A percentile compares a stretch with the other conserved stretches of the same genome.
phyloP scores from a whole-genome alignment of 2,329 filamentous ascomycete species.

The Ophiostoma quercus region DNA sequence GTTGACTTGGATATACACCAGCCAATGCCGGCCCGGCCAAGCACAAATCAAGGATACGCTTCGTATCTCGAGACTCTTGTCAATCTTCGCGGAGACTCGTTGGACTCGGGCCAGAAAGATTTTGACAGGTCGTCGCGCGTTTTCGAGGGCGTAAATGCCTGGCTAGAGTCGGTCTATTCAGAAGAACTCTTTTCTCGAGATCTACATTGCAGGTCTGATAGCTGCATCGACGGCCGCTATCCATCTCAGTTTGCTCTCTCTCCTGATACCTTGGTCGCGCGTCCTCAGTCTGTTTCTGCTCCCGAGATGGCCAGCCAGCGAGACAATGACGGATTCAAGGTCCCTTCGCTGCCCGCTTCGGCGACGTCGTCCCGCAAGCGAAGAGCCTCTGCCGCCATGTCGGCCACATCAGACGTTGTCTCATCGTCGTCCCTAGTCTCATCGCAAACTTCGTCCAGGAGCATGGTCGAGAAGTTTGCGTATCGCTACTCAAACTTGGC shows the following conservation, averaged over 20 bases:
- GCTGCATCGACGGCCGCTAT: not conserved
- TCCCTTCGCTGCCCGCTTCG: not conserved
- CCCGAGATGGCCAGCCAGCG: not conserved
- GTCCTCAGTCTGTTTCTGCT: not conserved
- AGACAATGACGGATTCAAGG: not conserved
- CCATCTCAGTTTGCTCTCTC: not conserved
- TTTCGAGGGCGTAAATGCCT: not conserved
- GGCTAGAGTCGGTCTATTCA: not conserved
- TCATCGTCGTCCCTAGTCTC: not conserved
- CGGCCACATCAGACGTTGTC: not conserved
- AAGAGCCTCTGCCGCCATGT: not conserved
- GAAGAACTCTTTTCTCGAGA: not conserved
- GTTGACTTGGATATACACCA: not conserved
- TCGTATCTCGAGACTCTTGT: not conserved
- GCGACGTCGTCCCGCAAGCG: not conserved
- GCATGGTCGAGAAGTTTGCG: not conserved
- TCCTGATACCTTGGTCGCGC: not conserved
- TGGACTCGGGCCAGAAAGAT: not conserved
- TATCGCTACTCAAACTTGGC: not conserved
- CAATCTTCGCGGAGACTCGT: not conserved
- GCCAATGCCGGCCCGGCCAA: constrained; percentile 1
- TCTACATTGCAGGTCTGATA: not conserved
- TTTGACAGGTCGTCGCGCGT: not conserved
- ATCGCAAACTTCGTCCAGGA: not conserved
- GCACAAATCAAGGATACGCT: not conserved